Percentiles rank a stretch among this genome's conserved stretches.
Evolutionary conservation across 140 eudicot genomes (phyloP).

Genomic region (Oenanthe javanica): DNA sequence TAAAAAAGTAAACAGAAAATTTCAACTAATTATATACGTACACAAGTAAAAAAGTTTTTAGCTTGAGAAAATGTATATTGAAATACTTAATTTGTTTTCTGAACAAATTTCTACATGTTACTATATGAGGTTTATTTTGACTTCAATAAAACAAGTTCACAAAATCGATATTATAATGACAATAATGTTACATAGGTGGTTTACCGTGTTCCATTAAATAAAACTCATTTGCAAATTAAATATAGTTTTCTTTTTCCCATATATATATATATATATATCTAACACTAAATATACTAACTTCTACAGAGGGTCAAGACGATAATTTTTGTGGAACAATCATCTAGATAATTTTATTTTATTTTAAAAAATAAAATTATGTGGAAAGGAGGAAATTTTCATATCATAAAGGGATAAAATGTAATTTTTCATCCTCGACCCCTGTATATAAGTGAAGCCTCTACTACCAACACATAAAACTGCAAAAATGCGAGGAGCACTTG

Average conservation of each 20-base stretch:
- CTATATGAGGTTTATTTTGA: not conserved
- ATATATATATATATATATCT: too few species aligned
- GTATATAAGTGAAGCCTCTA: not conserved
- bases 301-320: not conserved
- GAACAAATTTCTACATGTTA: not conserved
- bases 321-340: not conserved
- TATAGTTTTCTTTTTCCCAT: not conserved
- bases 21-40: not conserved
- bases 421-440: not conserved
- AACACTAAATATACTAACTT: not conserved
- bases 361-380: not conserved
- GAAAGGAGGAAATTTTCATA: not conserved
- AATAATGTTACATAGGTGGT: not conserved
- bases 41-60: not conserved
- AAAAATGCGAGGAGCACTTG: not conserved
- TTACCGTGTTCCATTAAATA: not conserved
- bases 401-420: not conserved
- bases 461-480: not conserved
- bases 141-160: not conserved
- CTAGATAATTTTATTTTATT: not conserved
- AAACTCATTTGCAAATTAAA: not conserved
- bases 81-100: not conserved
- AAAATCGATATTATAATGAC: not conserved
- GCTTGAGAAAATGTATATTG: not conserved
- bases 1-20: not conserved